Conservation (phyloP, 2,329 filamentous ascomycete genomes). For the Beauveria medogensis region DNA sequence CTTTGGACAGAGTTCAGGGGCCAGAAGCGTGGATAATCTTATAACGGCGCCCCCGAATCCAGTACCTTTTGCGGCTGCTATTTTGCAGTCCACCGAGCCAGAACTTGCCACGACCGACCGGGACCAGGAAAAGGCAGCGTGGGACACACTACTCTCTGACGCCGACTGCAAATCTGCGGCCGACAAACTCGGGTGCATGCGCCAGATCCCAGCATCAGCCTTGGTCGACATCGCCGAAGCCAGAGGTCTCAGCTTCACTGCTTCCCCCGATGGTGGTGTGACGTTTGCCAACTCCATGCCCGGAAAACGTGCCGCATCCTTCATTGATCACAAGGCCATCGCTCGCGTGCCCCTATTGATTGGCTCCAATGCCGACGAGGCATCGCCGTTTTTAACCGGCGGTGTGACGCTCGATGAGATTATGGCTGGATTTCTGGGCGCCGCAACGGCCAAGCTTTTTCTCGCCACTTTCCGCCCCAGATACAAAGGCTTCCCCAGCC, state of each 20-base stretch:
- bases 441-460: neutral
- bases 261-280: conserved; percentile 15
- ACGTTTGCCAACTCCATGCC: conserved; percentile 17
- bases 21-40: conserved; percentile 41
- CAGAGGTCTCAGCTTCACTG: conserved; percentile 15
- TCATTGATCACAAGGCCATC: neutral
- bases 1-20: conserved; percentile 47
- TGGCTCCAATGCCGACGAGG: conserved; percentile 10
- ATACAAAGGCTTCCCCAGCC: neutral
- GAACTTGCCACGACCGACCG: neutral
- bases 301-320: conserved; percentile 6
- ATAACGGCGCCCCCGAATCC: conserved; percentile 20
- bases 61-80: conserved; percentile 22
- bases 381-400: neutral
- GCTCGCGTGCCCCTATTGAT: conserved; percentile 9
- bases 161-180: conserved; percentile 10
- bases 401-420: neutral
- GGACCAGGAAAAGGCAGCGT: neutral
- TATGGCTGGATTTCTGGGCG: neutral
- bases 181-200: conserved; percentile 17
- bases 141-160: neutral
- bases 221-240: conserved; percentile 14
- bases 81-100: conserved; percentile 18
- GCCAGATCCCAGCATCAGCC: conserved; percentile 13
- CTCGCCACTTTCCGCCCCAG: neutral